These are phyloP conservation scores for Lactuca saligna DNA, from an alignment of 129 eudicot genomes.

Conservation along the genomic window DNA sequence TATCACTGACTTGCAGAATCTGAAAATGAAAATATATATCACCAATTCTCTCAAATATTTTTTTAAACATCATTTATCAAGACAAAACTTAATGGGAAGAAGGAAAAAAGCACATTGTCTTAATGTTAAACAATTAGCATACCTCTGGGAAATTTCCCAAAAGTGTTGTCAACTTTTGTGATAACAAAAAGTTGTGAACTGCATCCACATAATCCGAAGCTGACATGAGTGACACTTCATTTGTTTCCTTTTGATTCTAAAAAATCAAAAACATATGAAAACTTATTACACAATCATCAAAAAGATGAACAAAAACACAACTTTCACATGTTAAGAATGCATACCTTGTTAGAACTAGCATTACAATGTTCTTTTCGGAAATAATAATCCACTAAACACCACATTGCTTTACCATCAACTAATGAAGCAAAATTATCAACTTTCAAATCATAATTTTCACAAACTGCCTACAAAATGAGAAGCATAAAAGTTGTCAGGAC, in stretches of 20 bases:
- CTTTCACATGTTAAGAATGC: neutral
- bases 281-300: neutral
- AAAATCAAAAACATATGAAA: slow-evolving; percentile 2
- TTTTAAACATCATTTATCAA: too few species aligned
- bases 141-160: slow-evolving; percentile 98
- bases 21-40: slow-evolving; percentile 15
- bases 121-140: slow-evolving; percentile 14
- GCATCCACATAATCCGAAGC: slow-evolving; percentile 79
- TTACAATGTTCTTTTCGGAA: slow-evolving; percentile 64
- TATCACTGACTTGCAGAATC: slow-evolving; percentile 92
- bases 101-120: too few species aligned
- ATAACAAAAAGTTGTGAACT: slow-evolving; percentile 83
- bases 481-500: neutral
- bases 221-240: slow-evolving; percentile 68
- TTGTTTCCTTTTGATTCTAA: slow-evolving; percentile 49
- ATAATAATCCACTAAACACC: slow-evolving; percentile 96
- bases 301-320: slow-evolving; percentile 1
- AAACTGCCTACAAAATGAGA: slow-evolving; percentile 57
- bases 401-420: slow-evolving; percentile 95
- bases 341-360: slow-evolving; percentile 49
- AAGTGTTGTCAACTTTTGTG: slow-evolving; percentile 81
- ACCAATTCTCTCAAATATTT: too few species aligned
- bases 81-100: too few species aligned
- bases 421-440: slow-evolving; percentile 66
- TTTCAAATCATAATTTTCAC: slow-evolving; percentile 59